phyloP scores from a whole-genome alignment of 495 filamentous ascomycete genomes.

The Beverwykella pulmonaria region DNA sequence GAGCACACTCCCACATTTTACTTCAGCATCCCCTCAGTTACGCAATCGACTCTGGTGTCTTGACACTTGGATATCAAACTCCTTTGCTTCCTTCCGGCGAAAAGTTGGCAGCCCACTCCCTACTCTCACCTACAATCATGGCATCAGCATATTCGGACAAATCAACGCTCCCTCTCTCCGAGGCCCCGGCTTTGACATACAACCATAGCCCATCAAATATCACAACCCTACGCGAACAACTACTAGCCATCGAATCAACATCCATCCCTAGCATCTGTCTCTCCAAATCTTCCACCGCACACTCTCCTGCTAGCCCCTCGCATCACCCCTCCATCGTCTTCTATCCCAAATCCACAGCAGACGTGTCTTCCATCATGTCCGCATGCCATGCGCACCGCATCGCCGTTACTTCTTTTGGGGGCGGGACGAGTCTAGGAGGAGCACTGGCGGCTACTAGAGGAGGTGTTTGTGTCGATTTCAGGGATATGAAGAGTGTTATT shows the following conservation, averaged over 20 bases:
- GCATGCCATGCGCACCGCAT: constrained; percentile 68
- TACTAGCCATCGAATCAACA: constrained; percentile 2
- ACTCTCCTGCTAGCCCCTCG: not conserved
- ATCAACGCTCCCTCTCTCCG: constrained; percentile 26
- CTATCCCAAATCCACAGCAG: constrained; percentile 40
- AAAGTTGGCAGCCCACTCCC: too few species aligned
- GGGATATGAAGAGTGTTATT: constrained; percentile 70
- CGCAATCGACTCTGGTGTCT: too few species aligned
- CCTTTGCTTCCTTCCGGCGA: too few species aligned
- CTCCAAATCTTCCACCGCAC: constrained; percentile 9
- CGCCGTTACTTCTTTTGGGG: constrained; percentile 72
- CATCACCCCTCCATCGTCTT: constrained; percentile 37
- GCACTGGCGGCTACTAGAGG: constrained; percentile 71
- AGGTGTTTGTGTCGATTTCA: constrained; percentile 77
- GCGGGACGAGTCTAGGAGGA: constrained; percentile 75
- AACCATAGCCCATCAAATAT: constrained; percentile 17
- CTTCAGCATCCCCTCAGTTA: too few species aligned
- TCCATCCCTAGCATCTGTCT: not conserved
- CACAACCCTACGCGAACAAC: not conserved
- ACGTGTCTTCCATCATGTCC: constrained; percentile 67
- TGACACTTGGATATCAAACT: too few species aligned
- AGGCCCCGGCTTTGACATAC: not conserved
- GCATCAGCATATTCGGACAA: not conserved
- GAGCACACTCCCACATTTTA: too few species aligned
- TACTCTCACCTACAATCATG: too few species aligned